Conservation (phyloP, 805 yeast species). For the Teunomyces cretensis region DNA sequence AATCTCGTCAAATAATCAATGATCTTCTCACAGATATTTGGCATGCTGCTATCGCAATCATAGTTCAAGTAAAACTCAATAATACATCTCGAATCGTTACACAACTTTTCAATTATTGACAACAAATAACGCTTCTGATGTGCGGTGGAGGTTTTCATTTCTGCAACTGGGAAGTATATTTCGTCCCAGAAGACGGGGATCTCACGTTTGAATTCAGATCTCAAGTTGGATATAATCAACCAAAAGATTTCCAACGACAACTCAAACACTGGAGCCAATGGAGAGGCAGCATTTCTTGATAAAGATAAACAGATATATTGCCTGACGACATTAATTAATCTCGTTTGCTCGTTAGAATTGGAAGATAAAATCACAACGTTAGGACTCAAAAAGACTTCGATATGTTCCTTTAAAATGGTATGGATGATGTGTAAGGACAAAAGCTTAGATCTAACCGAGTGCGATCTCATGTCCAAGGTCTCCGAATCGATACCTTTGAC, state of each 20-base stretch:
- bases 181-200: conserved; percentile 92
- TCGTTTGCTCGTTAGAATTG: conserved; percentile 50
- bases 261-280: conserved; percentile 88
- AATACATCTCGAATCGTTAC: conserved; percentile 85
- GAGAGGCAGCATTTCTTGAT: conserved; percentile 90
- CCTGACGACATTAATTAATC: conserved; percentile 75
- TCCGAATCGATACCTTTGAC: conserved; percentile 79
- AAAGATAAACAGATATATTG: conserved; percentile 81
- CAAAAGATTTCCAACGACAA: conserved; percentile 90
- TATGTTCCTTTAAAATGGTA: conserved; percentile 79
- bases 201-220: conserved; percentile 87
- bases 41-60: conserved; percentile 83
- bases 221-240: conserved; percentile 77
- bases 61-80: conserved; percentile 93
- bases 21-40: conserved; percentile 81
- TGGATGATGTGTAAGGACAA: conserved; percentile 86
- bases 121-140: conserved; percentile 91
- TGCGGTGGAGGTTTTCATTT: conserved; percentile 84
- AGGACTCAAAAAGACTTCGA: conserved; percentile 70
- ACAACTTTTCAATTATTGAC: conserved; percentile 74
- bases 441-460: conserved; percentile 87
- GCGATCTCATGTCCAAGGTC: conserved; percentile 81
- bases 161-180: conserved; percentile 91
- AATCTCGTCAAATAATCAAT: conserved; percentile 74
- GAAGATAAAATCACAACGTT: conserved; percentile 53